Conservation (phyloP, 2,329 filamentous ascomycete species). For the Xylariaceae sp. region DNA sequence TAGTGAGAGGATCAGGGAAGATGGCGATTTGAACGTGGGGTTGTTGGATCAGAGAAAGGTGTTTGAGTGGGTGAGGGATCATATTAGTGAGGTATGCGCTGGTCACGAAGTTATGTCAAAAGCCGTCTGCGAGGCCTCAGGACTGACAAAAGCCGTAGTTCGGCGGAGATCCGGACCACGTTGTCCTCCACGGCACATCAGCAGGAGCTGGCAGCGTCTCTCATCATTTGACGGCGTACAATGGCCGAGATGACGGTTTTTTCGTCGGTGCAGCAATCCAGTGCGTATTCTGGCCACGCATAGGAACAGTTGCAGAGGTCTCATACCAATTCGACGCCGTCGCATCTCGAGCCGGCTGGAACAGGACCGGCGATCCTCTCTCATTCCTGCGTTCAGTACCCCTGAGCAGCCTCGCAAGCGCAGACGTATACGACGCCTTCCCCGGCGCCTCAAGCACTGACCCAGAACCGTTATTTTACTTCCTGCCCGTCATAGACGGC, state of each 20-base stretch:
- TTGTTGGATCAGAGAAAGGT: constrained; percentile 60
- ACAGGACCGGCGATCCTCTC: constrained; percentile 31
- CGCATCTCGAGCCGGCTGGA: constrained; percentile 35
- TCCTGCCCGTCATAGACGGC: constrained; percentile 48
- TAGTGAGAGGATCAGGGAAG: constrained; percentile 47
- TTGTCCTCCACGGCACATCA: constrained; percentile 59
- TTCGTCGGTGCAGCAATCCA: constrained; percentile 45
- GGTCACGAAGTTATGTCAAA: neutral
- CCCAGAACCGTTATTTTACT: constrained; percentile 43
- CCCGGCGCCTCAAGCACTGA: constrained; percentile 29
- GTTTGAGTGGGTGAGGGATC: constrained; percentile 57
- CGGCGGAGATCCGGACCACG: constrained; percentile 54
- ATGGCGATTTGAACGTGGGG: constrained; percentile 60
- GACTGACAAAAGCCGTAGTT: constrained; percentile 36
- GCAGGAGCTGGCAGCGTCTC: constrained; percentile 58
- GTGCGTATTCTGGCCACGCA: constrained; percentile 48
- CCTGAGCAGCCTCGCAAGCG: constrained; percentile 35
- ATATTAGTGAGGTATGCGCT: constrained; percentile 39
- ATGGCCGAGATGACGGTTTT: constrained; percentile 36
- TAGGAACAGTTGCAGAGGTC: constrained; percentile 40
- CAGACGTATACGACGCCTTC: constrained; percentile 39
- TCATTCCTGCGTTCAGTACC: constrained; percentile 39
- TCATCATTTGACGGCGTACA: constrained; percentile 46
- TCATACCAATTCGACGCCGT: constrained; percentile 46
- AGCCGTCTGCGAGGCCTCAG: neutral